phyloP scores from a whole-genome alignment of 441 rosid species.

The Bocquillonia castaneifolia region DNA sequence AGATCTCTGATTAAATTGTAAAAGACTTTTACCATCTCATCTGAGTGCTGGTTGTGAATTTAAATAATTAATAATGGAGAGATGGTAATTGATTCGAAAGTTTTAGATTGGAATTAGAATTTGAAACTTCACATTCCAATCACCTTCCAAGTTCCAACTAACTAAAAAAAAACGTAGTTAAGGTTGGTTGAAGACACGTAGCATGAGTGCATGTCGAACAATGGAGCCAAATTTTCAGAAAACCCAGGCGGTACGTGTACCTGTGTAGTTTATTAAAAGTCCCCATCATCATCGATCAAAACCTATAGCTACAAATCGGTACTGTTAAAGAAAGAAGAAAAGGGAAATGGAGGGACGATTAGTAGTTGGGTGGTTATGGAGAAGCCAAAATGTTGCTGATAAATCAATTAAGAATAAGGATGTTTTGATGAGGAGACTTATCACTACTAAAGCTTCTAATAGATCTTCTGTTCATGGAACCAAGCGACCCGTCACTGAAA shows the following conservation, averaged over 20 bases:
- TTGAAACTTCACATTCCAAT: too few relatives aligned
- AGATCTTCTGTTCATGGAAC: slow-evolving; percentile 18
- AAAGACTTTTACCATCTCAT: too few relatives aligned
- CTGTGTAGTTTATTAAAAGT: neutral
- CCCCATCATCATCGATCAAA: neutral
- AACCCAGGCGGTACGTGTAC: neutral
- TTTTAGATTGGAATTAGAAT: too few relatives aligned
- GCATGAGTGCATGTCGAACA: neutral
- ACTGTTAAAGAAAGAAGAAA: too few relatives aligned
- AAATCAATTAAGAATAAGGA: neutral
- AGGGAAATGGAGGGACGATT: slow-evolving; percentile 3
- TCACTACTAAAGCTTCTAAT: slow-evolving; percentile 10
- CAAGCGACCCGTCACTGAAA: slow-evolving; percentile 8
- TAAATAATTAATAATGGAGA: too few relatives aligned
- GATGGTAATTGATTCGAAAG: too few relatives aligned
- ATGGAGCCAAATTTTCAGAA: neutral
- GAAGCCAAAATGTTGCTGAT: neutral
- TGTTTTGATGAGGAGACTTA: neutral
- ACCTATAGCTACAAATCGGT: too few relatives aligned
- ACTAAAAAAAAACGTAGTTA: neutral
- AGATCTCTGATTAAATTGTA: too few relatives aligned
- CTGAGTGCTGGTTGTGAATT: too few relatives aligned
- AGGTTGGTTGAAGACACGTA: neutral
- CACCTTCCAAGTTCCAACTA: neutral
- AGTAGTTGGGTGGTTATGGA: neutral